Evolutionary conservation across 2,329 filamentous ascomycete species (phyloP).

Genomic region (Cercospora sesami): DNA sequence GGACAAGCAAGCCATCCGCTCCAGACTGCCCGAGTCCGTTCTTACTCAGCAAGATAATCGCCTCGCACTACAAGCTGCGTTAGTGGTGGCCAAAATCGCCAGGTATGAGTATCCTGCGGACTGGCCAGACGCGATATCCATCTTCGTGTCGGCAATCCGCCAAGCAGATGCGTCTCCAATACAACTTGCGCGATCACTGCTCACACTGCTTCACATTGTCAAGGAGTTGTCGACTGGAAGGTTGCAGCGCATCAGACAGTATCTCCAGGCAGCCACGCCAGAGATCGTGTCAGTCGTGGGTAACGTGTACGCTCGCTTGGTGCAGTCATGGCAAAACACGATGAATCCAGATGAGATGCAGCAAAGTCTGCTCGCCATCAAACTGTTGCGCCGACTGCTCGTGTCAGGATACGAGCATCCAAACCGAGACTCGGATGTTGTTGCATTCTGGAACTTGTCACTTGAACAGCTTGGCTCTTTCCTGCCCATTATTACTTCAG

Average conservation of each 20-base stretch:
- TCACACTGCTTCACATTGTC: slow-evolving; percentile 79
- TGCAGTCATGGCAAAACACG: slow-evolving; percentile 61
- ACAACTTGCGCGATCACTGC: slow-evolving; percentile 69
- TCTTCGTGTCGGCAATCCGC: slow-evolving; percentile 64
- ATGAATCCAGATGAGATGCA: slow-evolving; percentile 59
- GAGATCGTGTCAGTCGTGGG: slow-evolving; percentile 78
- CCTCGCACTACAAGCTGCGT: slow-evolving; percentile 81
- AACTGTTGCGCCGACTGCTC: slow-evolving; percentile 75
- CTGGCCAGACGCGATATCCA: slow-evolving; percentile 63
- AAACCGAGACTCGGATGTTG: slow-evolving; percentile 72
- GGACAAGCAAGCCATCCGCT: slow-evolving; percentile 76
- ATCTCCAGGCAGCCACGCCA: slow-evolving; percentile 74
- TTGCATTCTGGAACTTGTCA: slow-evolving; percentile 76
- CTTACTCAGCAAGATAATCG: slow-evolving; percentile 72
- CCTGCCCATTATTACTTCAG: slow-evolving; percentile 50
- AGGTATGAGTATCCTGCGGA: slow-evolving; percentile 85
- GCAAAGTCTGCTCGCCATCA: slow-evolving; percentile 76
- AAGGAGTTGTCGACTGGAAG: slow-evolving; percentile 87
- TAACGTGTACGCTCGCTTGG: slow-evolving; percentile 69
- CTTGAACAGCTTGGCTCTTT: slow-evolving; percentile 77
- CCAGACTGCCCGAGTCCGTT: slow-evolving; percentile 71
- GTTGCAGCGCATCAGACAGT: slow-evolving; percentile 70
- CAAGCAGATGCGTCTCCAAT: slow-evolving; percentile 38
- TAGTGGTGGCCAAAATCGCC: slow-evolving; percentile 83
- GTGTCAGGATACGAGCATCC: slow-evolving; percentile 82